These are phyloP conservation scores for Neonectria punicea DNA, from an alignment of 2,329 filamentous ascomycete genomes.

Conservation along the genomic window DNA sequence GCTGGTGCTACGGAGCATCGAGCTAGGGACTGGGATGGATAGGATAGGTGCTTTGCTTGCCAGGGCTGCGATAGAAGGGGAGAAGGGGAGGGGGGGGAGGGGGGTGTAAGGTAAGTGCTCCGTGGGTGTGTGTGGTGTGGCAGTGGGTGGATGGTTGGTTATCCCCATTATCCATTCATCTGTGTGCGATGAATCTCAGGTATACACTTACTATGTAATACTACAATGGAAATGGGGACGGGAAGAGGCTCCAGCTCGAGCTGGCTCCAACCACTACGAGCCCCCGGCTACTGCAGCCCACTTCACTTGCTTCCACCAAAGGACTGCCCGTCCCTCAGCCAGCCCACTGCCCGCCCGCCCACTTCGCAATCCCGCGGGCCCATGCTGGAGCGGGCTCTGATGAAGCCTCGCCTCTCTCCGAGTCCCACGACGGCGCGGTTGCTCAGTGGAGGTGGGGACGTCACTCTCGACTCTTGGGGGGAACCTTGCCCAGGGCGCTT, in stretches of 20 bases:
- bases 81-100: background rate
- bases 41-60: background rate
- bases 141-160: background rate
- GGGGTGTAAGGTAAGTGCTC: background rate
- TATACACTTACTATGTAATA: too few species aligned
- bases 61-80: background rate
- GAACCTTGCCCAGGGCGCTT: constrained; percentile 40
- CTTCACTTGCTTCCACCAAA: constrained; percentile 2
- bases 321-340: constrained; percentile 35
- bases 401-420: background rate
- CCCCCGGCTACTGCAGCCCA: constrained; percentile 19
- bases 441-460: constrained; percentile 44
- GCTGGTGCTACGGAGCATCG: constrained; percentile 19
- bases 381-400: background rate
- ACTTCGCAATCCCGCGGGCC: constrained; percentile 26
- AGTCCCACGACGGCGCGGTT: constrained; percentile 35
- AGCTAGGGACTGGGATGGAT: constrained; percentile 11
- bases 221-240: constrained; percentile 7
- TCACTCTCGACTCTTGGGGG: constrained; percentile 38
- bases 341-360: constrained; percentile 29
- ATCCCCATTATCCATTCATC: background rate
- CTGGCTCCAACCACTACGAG: constrained; percentile 7
- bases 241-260: background rate
- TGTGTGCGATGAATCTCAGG: too few species aligned
- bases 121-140: background rate